A percentile compares a stretch with the other conserved stretches of the same genome.
Conservation (phyloP, 2,329 filamentous ascomycete genomes). For the Arthroderma sp. region DNA sequence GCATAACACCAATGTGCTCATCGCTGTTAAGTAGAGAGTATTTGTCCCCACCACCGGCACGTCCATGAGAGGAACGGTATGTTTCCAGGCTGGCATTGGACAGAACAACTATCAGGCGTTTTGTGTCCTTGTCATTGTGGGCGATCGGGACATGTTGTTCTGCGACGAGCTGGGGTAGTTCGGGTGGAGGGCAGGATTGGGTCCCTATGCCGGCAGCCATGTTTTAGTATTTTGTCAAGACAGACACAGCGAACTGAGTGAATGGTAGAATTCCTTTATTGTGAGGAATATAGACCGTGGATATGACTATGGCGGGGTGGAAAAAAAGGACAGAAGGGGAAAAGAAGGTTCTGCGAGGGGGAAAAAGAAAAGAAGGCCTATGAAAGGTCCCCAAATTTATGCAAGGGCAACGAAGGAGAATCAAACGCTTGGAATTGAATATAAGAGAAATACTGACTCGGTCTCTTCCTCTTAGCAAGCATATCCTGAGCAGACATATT, state of each 20-base stretch:
- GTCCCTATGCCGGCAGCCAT: slow-evolving; percentile 48
- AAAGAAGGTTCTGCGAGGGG: background rate
- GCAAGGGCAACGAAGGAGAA: background rate
- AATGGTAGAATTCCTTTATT: background rate
- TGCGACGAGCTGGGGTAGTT: slow-evolving; percentile 80
- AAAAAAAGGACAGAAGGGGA: background rate
- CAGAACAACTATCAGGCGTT: slow-evolving; percentile 85
- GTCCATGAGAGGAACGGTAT: slow-evolving; percentile 74
- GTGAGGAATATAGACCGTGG: background rate
- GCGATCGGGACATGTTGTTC: slow-evolving; percentile 83
- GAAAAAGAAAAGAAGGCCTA: background rate
- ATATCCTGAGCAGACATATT: no score
- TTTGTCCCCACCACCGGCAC: slow-evolving; percentile 68
- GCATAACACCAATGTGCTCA: slow-evolving; percentile 97
- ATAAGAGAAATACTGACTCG: slow-evolving; percentile 6
- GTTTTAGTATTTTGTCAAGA: slow-evolving; percentile 5
- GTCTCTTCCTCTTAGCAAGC: slow-evolving; percentile 8
- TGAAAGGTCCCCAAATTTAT: background rate
- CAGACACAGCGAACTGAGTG: background rate
- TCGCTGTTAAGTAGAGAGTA: slow-evolving; percentile 97
- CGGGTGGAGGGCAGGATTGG: slow-evolving; percentile 85
- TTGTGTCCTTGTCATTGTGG: slow-evolving; percentile 74
- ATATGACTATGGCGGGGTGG: background rate
- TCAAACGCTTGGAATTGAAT: background rate
- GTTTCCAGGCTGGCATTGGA: slow-evolving; percentile 97